These are phyloP conservation scores for Sporothrix curviconia DNA, from an alignment of 2,329 filamentous ascomycete species.

Conservation along the genomic window DNA sequence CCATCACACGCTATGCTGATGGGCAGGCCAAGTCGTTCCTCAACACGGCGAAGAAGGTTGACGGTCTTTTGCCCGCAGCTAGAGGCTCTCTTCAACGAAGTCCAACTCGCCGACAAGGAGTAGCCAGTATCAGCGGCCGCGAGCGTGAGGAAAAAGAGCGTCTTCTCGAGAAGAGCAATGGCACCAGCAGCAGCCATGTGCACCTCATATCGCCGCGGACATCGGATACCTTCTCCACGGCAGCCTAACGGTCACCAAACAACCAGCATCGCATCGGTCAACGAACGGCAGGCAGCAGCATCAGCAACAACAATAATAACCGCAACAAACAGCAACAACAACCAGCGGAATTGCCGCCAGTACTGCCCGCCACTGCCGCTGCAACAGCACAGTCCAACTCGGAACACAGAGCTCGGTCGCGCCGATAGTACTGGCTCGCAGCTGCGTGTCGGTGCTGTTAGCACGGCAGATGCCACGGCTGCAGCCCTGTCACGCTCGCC, in stretches of 20 bases:
- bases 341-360: too few relatives aligned
- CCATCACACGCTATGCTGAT: slow-evolving; percentile 87
- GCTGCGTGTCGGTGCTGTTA: slow-evolving; percentile 45
- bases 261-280: neutral
- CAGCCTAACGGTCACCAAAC: neutral
- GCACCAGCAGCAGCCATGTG: neutral
- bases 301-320: neutral
- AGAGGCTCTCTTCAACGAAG: slow-evolving; percentile 79
- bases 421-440: slow-evolving; percentile 70
- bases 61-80: slow-evolving; percentile 80
- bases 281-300: neutral
- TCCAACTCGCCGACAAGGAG: slow-evolving; percentile 91
- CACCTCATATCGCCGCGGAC: slow-evolving; percentile 44
- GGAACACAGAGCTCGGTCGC: slow-evolving; percentile 63
- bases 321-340: neutral
- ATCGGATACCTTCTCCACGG: slow-evolving; percentile 12
- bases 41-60: slow-evolving; percentile 76
- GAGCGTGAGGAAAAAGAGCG: slow-evolving; percentile 93
- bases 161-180: slow-evolving; percentile 80
- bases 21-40: slow-evolving; percentile 81
- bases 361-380: neutral
- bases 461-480: slow-evolving; percentile 27
- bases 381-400: slow-evolving; percentile 35
- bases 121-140: slow-evolving; percentile 91
- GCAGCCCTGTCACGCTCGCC: slow-evolving; percentile 51